These are phyloP conservation scores for Aspergillus kassunensis DNA, from an alignment of 495 filamentous ascomycete genomes.

Conservation along the genomic window DNA sequence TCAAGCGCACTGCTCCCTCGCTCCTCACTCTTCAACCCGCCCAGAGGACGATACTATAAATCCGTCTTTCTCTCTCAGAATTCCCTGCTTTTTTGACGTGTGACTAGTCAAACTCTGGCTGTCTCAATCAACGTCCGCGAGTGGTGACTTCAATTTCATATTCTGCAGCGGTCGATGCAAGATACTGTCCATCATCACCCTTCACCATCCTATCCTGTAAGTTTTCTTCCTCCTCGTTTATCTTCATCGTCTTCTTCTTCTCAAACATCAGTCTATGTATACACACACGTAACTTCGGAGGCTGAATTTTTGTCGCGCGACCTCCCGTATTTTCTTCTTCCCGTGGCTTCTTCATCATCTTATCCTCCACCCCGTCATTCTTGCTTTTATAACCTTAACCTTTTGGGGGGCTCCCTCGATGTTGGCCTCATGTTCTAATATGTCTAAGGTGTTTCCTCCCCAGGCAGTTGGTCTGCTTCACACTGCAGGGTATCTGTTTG, in stretches of 20 bases:
- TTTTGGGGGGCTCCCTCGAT: not conserved
- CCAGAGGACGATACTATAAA: not conserved
- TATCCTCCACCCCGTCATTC: constrained; percentile 4
- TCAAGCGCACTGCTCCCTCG: constrained; percentile 19
- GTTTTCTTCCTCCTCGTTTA: not conserved
- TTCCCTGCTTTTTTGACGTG: constrained; percentile 1
- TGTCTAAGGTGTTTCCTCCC: not conserved
- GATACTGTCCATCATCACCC: constrained; percentile 11
- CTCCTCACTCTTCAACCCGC: constrained; percentile 2
- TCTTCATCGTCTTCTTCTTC: not conserved
- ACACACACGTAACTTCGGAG: no score
- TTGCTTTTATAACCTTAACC: constrained; percentile 4
- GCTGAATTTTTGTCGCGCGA: no score
- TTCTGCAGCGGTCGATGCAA: constrained; percentile 20
- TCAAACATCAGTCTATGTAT: no score
- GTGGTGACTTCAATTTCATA: constrained; percentile 15
- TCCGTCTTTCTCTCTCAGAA: not conserved
- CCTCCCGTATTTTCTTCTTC: constrained; percentile 19
- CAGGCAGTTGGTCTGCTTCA: not conserved
- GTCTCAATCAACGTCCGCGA: constrained; percentile 15
- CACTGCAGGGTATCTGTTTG: constrained; percentile 3
- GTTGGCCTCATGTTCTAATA: constrained; percentile 1
- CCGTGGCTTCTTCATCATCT: constrained; percentile 6
- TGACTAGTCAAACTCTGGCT: constrained; percentile 9
- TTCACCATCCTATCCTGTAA: not conserved